phyloP scores from a whole-genome alignment of 164 flowering plant genomes.

The Litsea cubeba region DNA sequence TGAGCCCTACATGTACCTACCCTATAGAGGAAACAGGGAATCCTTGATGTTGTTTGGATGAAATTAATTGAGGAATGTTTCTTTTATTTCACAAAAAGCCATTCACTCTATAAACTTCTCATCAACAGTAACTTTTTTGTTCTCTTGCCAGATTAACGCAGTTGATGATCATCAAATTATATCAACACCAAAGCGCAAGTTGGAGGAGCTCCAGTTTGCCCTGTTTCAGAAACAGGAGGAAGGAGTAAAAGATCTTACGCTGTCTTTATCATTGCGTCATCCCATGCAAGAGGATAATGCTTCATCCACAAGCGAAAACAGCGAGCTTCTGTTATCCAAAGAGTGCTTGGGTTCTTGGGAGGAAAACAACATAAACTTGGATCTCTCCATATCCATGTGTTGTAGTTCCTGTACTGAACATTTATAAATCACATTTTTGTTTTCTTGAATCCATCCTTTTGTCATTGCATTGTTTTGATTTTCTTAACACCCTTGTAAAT shows the following conservation, averaged over 20 bases:
- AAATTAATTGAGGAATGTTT: no score
- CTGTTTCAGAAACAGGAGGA: constrained; percentile 8
- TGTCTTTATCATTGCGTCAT: constrained; percentile 49
- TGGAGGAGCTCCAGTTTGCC: neutral
- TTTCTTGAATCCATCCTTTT: neutral
- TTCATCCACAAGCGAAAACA: constrained; percentile 45
- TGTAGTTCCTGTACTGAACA: constrained; percentile 1
- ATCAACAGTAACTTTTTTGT: no score
- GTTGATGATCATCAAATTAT: constrained; percentile 6
- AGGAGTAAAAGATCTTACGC: constrained; percentile 29
- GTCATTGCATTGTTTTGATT: no score
- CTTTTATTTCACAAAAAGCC: no score
- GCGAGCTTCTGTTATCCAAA: constrained; percentile 45
- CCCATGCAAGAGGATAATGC: constrained; percentile 25
- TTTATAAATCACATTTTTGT: neutral
- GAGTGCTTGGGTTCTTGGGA: constrained; percentile 28
- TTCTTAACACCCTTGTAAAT: no score
- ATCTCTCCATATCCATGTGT: constrained; percentile 25
- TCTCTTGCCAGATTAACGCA: neutral
- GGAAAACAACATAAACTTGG: constrained; percentile 18
- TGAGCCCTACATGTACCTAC: no score
- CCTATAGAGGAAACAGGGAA: no score
- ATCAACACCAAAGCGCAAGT: constrained; percentile 5
- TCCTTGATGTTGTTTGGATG: no score
- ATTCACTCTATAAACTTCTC: no score